Percentiles rank a stretch among this genome's conserved stretches.
Evolutionary conservation across 495 filamentous ascomycete species (phyloP).

Genomic region (Aspergillus carlsbadensis): DNA sequence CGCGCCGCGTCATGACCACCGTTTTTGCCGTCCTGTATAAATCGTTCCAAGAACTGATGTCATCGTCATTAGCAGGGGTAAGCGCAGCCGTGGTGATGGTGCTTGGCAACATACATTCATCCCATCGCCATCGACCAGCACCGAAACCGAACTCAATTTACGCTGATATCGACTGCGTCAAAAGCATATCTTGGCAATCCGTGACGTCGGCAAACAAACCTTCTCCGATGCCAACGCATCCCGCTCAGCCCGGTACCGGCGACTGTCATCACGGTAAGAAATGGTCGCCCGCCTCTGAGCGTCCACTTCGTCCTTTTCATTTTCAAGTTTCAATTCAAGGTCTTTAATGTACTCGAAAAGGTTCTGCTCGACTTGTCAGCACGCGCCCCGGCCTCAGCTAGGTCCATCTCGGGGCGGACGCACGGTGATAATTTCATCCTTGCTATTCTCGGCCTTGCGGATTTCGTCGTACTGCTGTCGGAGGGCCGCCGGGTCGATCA

Average conservation of each 20-base stretch:
- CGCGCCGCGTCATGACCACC: conserved; percentile 26
- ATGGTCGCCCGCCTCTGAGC: not conserved
- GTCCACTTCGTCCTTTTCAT: conserved; percentile 11
- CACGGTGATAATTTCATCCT: conserved; percentile 10
- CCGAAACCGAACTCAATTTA: conserved; percentile 25
- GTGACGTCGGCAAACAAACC: conserved; percentile 3
- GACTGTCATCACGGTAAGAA: conserved; percentile 3
- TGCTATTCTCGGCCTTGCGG: conserved; percentile 5
- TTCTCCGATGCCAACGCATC: conserved; percentile 16
- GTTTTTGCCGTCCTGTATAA: conserved; percentile 20
- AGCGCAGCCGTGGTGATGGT: not conserved
- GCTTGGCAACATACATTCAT: conserved; percentile 27
- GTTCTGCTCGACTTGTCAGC: conserved; percentile 7
- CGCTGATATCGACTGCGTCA: conserved; percentile 9
- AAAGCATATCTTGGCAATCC: not conserved
- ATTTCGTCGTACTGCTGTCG: not conserved
- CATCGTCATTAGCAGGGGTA: not conserved
- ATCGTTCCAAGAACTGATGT: conserved; percentile 14
- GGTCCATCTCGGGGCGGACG: not conserved
- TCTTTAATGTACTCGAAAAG: conserved; percentile 13
- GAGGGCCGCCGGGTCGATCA: too few species aligned
- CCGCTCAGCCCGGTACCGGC: conserved; percentile 2
- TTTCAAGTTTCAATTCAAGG: conserved; percentile 9
- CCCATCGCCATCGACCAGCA: conserved; percentile 32
- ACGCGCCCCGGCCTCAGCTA: too few species aligned